These are phyloP conservation scores for Phylloporus scabripes DNA, from an alignment of 768 basidiomycete species.

Conservation along the genomic window DNA sequence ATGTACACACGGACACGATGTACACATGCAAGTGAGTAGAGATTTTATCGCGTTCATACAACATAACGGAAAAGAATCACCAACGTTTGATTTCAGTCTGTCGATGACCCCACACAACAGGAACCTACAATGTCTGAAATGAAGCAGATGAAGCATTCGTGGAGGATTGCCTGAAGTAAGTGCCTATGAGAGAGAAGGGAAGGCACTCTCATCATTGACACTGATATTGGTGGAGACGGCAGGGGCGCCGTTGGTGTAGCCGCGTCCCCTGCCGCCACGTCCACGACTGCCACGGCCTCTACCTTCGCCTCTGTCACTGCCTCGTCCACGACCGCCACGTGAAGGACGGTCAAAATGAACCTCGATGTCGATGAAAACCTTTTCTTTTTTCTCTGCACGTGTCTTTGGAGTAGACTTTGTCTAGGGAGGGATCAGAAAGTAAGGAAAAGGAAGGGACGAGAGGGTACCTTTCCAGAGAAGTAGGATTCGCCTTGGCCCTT, in stretches of 20 bases:
- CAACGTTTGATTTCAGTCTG: constrained; percentile 6
- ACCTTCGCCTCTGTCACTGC: constrained; percentile 44
- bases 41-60: constrained; percentile 14
- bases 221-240: constrained; percentile 57
- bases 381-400: constrained; percentile 80
- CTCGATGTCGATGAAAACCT: constrained; percentile 89
- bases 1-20: constrained; percentile 12
- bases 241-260: constrained; percentile 36
- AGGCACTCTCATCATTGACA: constrained; percentile 80
- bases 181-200: constrained; percentile 74
- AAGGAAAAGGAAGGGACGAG: background rate
- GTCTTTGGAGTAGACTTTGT: constrained; percentile 59
- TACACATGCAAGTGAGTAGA: constrained; percentile 7
- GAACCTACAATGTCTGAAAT: constrained; percentile 8
- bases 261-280: constrained; percentile 41
- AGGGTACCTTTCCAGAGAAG: constrained; percentile 83
- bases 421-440: constrained; percentile 34
- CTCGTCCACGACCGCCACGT: constrained; percentile 55
- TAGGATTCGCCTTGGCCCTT: constrained; percentile 70
- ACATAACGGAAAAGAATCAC: constrained; percentile 7
- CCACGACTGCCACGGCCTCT: constrained; percentile 42
- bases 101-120: constrained; percentile 8
- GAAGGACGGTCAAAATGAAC: constrained; percentile 79
- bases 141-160: constrained; percentile 3
- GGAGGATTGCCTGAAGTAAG: constrained; percentile 5